Evolutionary conservation across 106 monocot genomes (phyloP).

Genomic region (Acanthochlamys bracteata): DNA sequence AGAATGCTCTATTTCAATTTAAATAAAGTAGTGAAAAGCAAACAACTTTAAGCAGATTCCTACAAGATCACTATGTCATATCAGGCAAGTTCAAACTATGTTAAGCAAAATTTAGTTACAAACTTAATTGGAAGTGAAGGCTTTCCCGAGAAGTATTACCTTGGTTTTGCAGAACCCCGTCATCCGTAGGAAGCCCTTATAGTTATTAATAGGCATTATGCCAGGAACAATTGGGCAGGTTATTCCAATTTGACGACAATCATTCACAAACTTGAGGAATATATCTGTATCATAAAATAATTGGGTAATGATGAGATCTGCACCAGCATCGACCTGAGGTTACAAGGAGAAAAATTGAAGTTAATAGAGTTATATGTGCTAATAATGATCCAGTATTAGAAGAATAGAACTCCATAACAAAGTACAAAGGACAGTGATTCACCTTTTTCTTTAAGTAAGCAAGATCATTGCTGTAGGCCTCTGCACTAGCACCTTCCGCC

Average conservation of each 20-base stretch:
- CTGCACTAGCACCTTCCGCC: constrained; percentile 42
- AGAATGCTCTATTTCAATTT: no score
- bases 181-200: constrained; percentile 82
- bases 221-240: constrained; percentile 89
- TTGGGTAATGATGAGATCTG: constrained; percentile 83
- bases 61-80: no score
- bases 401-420: not conserved
- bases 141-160: constrained; percentile 19
- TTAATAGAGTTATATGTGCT: not conserved
- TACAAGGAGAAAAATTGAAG: not conserved
- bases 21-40: no score
- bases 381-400: not conserved
- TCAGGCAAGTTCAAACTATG: no score
- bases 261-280: constrained; percentile 87
- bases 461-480: constrained; percentile 73
- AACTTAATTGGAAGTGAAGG: no score
- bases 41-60: no score
- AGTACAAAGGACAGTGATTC: not conserved
- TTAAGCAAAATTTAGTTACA: no score
- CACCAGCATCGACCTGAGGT: constrained; percentile 87
- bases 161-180: constrained; percentile 88
- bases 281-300: constrained; percentile 83
- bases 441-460: constrained; percentile 90
- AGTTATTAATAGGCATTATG: constrained; percentile 92
- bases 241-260: constrained; percentile 90